Evolutionary conservation across 257 asterid species (phyloP), one percentile per base, ranked within the genome.

Genomic region (Capsicum baccatum): DNA sequence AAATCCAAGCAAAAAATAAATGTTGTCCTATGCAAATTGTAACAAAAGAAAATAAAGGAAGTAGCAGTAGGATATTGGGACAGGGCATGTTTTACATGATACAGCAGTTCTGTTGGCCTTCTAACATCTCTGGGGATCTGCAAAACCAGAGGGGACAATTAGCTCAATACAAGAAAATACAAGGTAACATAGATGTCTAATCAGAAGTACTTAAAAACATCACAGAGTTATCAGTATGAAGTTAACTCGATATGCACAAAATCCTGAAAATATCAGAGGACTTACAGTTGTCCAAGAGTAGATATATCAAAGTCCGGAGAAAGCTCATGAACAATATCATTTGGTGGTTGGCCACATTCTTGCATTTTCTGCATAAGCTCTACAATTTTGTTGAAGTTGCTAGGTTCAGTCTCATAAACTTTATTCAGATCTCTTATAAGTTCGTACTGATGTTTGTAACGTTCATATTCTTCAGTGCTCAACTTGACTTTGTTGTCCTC

Each of bases 331-430:
- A 97, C 97, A 42, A 97, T 95, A 81, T 97, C 99, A 64, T 90
- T 91, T 5, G 99, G 99, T 5, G 99, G 99, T 89, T 95, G 99
- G 58, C 99, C 99, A 88, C 99, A 97, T 78, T 94, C 99, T 89
- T 97, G 98, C 99, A 97, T 97, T 88, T 97, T 97, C 93, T 97
- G 99, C 98, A 97, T 97, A 79, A 97, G 95, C 91, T 97, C 99
- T 56, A 94, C 96, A 64, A 97, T 91, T 93, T 94, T 97, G 93
- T 88, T 94, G 97, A 93, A 95, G 92, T 97, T 94, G 26, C 87
- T 87, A 3, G 98, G 97, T 85, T 94, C 99, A 10, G 90, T 86
- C 83, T 92, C 99, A 86, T 95, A 97, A 58, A 89, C 95, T 80
- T 80, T 76, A 83, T 91, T 95, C 74, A 97, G 90, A 62, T 94